Percentiles rank a stretch among this genome's conserved stretches.
These are phyloP conservation scores for Physaria fendleri DNA, from an alignment of 345 rosid genomes.

Conservation along the genomic window DNA sequence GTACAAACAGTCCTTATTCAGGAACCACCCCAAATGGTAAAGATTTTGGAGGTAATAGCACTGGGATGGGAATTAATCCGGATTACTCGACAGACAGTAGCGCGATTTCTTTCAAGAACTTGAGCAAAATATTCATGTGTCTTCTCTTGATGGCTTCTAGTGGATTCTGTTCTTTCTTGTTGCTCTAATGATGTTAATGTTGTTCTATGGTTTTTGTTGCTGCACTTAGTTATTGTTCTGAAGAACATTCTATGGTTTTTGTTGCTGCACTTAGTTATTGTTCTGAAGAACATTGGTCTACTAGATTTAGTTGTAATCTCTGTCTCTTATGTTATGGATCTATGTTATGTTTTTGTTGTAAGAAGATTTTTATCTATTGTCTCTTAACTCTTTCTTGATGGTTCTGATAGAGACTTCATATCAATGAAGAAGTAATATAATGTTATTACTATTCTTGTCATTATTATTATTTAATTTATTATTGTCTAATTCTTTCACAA, in stretches of 20 bases:
- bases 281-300: constrained; percentile 24
- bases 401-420: constrained; percentile 10
- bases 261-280: constrained; percentile 20
- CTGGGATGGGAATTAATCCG: constrained; percentile 25
- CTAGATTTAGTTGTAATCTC: constrained; percentile 19
- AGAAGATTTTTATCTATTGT: constrained; percentile 15
- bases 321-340: constrained; percentile 10
- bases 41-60: constrained; percentile 24
- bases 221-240: constrained; percentile 23
- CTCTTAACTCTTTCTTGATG: neutral
- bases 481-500: too few species aligned
- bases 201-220: constrained; percentile 8
- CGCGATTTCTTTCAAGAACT: constrained; percentile 22
- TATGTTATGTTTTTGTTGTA: constrained; percentile 16
- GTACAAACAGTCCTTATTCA: constrained; percentile 26
- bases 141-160: constrained; percentile 17
- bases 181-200: constrained; percentile 17
- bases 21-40: constrained; percentile 28
- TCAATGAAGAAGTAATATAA: too few species aligned
- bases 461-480: too few species aligned
- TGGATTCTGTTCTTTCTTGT: constrained; percentile 18
- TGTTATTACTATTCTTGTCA: too few species aligned
- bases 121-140: constrained; percentile 4
- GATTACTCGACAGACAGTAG: constrained; percentile 25
- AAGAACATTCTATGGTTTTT: constrained; percentile 4